Conservation (phyloP, 164 flowering plant species). For the Saururus chinensis region DNA sequence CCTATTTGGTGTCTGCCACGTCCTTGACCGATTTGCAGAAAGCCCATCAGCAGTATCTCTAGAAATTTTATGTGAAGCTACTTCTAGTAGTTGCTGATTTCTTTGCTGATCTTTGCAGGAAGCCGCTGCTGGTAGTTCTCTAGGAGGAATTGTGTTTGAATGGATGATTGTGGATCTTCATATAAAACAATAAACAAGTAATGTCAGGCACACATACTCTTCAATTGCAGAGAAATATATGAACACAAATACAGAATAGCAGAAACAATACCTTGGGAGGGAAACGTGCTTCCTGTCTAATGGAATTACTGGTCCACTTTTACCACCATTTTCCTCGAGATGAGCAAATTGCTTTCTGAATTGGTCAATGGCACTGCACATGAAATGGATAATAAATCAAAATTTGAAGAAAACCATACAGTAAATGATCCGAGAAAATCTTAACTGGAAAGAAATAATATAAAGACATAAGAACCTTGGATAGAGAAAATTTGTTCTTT, state of each 20-base stretch:
- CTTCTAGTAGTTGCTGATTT: constrained; percentile 18
- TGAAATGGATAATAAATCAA: constrained; percentile 1
- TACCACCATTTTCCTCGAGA: constrained; percentile 78
- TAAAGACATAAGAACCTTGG: constrained; percentile 44
- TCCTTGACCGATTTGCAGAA: constrained; percentile 30
- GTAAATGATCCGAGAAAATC: too few species aligned
- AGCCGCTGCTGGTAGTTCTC: constrained; percentile 20
- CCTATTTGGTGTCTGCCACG: constrained; percentile 36
- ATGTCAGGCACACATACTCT: neutral
- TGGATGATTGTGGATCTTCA: constrained; percentile 71
- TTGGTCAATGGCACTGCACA: constrained; percentile 76
- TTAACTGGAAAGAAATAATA: neutral
- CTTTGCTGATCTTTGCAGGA: constrained; percentile 26
- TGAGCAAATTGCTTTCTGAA: constrained; percentile 83
- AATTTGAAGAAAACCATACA: too few species aligned
- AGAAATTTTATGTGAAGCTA: constrained; percentile 12
- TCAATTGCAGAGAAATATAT: neutral
- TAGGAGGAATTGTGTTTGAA: constrained; percentile 48
- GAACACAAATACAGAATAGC: neutral
- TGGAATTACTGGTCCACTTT: constrained; percentile 67
- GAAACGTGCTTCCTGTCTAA: constrained; percentile 80
- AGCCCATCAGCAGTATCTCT: constrained; percentile 20
- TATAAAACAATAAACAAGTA: constrained; percentile 3
- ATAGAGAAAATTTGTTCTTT: constrained; percentile 75
- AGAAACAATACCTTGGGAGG: constrained; percentile 60